Base-by-base conservation (phyloP, 148 eudicot species). In the Fallopia convolvulus region DNA sequence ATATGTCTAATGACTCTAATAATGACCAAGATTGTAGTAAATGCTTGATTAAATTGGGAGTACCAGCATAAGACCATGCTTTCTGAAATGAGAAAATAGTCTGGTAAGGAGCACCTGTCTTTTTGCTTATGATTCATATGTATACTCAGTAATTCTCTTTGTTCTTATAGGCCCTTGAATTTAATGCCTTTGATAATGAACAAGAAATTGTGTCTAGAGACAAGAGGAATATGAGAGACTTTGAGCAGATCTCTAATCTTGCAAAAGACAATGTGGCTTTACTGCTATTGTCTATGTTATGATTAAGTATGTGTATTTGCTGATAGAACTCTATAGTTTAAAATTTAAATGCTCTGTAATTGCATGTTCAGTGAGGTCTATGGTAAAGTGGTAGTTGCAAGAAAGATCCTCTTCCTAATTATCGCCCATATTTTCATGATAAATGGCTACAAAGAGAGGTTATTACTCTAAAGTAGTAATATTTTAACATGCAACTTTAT, bases 401-500 rank as follows among this genome's bases (percentile, higher is more conserved):
- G 99, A 86, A 93, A 95, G 88, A 89, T 61, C 99, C 99, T 79
- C 97, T 95, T 83, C 99, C 97, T 74, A 92, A 93, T 82, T 95
- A 95, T 81, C 87, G 99, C 70, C 97, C 98, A 41, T 97, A 95
- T 88, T 92, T 95, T 81, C 98, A 95, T 82, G 98, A 95, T 88
- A 95, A 91, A 80, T 93, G 99, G 61, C 99, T 98, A 39, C 99
- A 95, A 83, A 91, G 99, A 82, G 99, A 95, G 98, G 99, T 95
- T 58, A 21, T n/a, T n/a, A 58, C 65, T 58, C 65, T 58, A 58
- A 21, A 20, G 3, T 58, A 23, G 21, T 58, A 53, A 20, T 58
- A 58, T 11, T 58, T 58, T 32, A 52, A 58, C 32, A 21, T 58
- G 65, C 33, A 58, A 21, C 5, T 58, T 58, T 20, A 32, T 13